A percentile compares a stretch with the other conserved stretches of the same genome.
Evolutionary conservation across 805 yeast genomes (phyloP).

Genomic region (Lipomyces mesembrius): DNA sequence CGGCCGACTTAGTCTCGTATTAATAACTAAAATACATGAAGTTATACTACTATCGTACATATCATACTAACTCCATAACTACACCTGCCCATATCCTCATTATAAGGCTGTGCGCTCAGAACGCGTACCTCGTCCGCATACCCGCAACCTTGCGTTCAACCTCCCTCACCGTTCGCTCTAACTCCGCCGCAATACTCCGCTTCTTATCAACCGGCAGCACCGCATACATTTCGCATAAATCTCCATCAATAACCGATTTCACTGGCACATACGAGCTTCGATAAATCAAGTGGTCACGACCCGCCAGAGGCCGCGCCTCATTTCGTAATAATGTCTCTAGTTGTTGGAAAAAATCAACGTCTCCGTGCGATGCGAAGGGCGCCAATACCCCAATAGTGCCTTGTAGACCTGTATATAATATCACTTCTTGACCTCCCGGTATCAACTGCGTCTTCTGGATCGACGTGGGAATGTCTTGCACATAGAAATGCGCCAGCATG

Average conservation of each 20-base stretch:
- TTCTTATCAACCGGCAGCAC: slow-evolving; percentile 37
- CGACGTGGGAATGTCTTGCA: slow-evolving; percentile 72
- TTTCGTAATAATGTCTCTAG: slow-evolving; percentile 54
- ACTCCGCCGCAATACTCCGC: slow-evolving; percentile 42
- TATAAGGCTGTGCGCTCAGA: slow-evolving; percentile 14
- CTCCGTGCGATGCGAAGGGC: slow-evolving; percentile 68
- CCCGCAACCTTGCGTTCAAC: slow-evolving; percentile 45
- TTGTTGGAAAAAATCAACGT: slow-evolving; percentile 60
- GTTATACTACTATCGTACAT: background rate
- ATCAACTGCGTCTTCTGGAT: slow-evolving; percentile 60
- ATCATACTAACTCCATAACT: background rate
- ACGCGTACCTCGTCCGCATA: slow-evolving; percentile 41
- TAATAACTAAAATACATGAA: background rate
- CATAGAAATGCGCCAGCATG: slow-evolving; percentile 59
- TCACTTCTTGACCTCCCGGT: slow-evolving; percentile 65
- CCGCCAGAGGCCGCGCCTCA: slow-evolving; percentile 52
- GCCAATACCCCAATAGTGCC: slow-evolving; percentile 78
- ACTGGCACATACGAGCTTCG: slow-evolving; percentile 84
- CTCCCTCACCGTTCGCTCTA: slow-evolving; percentile 44
- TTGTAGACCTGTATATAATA: slow-evolving; percentile 75
- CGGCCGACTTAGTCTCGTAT: no score
- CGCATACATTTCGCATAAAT: slow-evolving; percentile 66
- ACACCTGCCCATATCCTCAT: no score
- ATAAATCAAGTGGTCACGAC: slow-evolving; percentile 68
- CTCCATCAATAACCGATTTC: slow-evolving; percentile 84